Evolutionary conservation across 1,284 basidiomycete species (phyloP).

Genomic region (Xanthoconium separans): DNA sequence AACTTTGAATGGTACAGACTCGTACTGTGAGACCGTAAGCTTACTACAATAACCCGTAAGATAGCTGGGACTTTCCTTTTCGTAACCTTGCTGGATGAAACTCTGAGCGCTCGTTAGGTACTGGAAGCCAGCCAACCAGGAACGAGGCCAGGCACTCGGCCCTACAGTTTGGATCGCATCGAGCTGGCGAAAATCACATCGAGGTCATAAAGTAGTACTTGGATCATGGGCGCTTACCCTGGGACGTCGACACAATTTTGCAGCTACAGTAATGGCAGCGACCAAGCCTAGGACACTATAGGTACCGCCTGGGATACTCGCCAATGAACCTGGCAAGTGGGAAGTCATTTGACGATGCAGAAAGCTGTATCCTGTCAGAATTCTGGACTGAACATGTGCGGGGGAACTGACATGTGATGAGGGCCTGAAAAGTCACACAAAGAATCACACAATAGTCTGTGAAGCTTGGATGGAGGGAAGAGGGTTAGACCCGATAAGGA

Average conservation of each 20-base stretch:
- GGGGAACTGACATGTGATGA: no score
- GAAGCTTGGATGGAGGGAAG: no score
- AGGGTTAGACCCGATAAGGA: no score
- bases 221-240: neutral
- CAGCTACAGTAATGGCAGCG: neutral
- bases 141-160: slow-evolving; percentile 8
- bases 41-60: neutral
- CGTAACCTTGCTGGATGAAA: slow-evolving; percentile 23
- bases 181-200: slow-evolving; percentile 6
- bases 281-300: neutral
- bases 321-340: neutral
- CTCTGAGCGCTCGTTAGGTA: slow-evolving; percentile 1
- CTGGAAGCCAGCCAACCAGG: slow-evolving; percentile 16
- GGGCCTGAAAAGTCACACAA: no score
- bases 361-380: no score
- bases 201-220: neutral
- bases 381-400: no score
- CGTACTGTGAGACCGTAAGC: slow-evolving; percentile 4
- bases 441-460: no score
- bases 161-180: slow-evolving; percentile 20
- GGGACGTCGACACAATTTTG: neutral
- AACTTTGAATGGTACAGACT: slow-evolving; percentile 40
- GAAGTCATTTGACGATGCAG: no score
- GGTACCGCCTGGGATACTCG: neutral
- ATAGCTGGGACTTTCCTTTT: slow-evolving; percentile 2